Conservation (phyloP, 202 grass and related monocot species). For the Carex arenaria region DNA sequence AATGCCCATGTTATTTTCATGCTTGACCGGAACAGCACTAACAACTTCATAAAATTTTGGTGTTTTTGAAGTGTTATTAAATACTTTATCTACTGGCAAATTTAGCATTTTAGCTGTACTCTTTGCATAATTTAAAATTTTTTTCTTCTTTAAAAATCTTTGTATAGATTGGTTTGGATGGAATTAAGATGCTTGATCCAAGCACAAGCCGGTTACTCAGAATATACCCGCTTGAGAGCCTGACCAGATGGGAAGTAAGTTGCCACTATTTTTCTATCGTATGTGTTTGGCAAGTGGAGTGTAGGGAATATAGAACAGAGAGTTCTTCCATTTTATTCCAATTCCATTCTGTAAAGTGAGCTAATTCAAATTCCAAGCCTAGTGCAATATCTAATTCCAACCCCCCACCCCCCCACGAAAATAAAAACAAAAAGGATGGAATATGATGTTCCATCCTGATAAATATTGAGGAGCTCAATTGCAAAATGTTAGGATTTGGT, state of each 20-base stretch:
- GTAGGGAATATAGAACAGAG: neutral
- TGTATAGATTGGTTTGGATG: conserved; percentile 90
- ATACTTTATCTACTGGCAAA: neutral
- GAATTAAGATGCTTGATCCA: conserved; percentile 97
- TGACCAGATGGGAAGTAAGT: conserved; percentile 99
- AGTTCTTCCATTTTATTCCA: neutral
- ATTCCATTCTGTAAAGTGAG: neutral
- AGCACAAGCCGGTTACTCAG: conserved; percentile 75
- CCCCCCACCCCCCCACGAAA: neutral
- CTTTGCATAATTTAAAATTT: neutral
- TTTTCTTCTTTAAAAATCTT: neutral
- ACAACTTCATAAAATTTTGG: neutral
- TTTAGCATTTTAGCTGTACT: neutral
- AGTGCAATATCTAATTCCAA: neutral
- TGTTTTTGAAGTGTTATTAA: neutral
- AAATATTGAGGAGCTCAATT: neutral
- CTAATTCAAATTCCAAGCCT: neutral
- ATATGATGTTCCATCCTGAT: neutral
- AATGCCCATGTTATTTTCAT: neutral
- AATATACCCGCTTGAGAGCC: conserved; percentile 83
- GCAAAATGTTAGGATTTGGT: neutral
- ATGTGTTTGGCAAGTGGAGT: neutral
- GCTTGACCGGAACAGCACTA: neutral
- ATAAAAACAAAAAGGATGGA: neutral
- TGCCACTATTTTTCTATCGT: neutral